Evolutionary conservation across 1,284 basidiomycete species (phyloP).

Genomic region (Gomphus bonarii): DNA sequence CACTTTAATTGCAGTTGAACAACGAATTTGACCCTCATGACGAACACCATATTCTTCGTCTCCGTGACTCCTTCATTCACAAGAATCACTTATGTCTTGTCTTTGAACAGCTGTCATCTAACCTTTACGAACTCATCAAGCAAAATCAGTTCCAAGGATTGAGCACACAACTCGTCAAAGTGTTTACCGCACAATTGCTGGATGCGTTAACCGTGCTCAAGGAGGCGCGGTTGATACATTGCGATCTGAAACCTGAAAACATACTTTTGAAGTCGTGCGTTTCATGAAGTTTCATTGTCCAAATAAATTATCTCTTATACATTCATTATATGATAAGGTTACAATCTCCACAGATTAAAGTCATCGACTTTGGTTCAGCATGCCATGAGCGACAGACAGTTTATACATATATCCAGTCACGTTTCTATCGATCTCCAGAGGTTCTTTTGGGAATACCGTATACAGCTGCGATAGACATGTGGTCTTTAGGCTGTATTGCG

Average conservation of each 20-base stretch:
- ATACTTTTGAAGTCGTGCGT: constrained; percentile 88
- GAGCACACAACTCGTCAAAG: constrained; percentile 93
- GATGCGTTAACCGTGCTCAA: constrained; percentile 91
- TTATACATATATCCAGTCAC: constrained; percentile 98
- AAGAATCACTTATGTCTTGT: constrained; percentile 94
- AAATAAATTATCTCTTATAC: neutral
- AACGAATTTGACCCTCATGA: constrained; percentile 88
- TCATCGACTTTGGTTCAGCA: constrained; percentile 98
- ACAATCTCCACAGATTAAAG: constrained; percentile 97
- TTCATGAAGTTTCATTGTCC: constrained; percentile 8
- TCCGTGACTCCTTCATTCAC: constrained; percentile 96
- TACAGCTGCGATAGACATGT: constrained; percentile 91
- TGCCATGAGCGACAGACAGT: constrained; percentile 98
- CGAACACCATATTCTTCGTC: constrained; percentile 92
- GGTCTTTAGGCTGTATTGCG: constrained; percentile 92
- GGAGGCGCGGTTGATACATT: constrained; percentile 93
- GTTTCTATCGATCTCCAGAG: constrained; percentile 98
- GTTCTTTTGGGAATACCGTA: constrained; percentile 94
- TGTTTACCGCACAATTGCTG: constrained; percentile 92
- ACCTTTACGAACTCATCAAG: constrained; percentile 99
- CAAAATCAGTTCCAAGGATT: constrained; percentile 99
- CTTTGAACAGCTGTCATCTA: constrained; percentile 94
- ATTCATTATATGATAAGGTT: constrained; percentile 41
- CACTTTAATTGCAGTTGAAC: constrained; percentile 56
- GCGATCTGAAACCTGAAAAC: constrained; percentile 97